phyloP scores from a whole-genome alignment of 2,329 filamentous ascomycete genomes.

The Pseudopyrenochaeta lycopersici region DNA sequence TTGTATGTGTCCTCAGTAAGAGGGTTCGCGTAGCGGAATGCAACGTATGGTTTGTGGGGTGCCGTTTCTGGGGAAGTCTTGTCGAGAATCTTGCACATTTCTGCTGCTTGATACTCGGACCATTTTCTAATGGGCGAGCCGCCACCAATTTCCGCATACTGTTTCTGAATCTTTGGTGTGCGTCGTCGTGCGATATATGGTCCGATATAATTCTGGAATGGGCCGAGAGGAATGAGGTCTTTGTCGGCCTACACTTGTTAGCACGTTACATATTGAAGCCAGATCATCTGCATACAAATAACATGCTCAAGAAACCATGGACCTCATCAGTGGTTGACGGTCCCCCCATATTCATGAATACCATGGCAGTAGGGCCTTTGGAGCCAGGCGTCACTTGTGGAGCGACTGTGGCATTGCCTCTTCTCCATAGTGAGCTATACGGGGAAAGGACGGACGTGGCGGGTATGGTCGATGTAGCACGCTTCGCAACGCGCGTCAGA shows the following conservation, averaged over 20 bases:
- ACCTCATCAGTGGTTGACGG: conserved; percentile 90
- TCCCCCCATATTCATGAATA: conserved; percentile 99
- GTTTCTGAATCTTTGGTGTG: conserved; percentile 95
- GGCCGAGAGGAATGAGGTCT: conserved; percentile 94
- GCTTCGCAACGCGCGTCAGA: conserved; percentile 43
- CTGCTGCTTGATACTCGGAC: conserved; percentile 91
- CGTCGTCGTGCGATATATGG: conserved; percentile 84
- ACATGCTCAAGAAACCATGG: conserved; percentile 83
- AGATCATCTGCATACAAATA: conserved; percentile 90
- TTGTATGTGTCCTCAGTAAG: conserved; percentile 94
- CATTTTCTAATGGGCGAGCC: conserved; percentile 98
- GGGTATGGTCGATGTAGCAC: conserved; percentile 38
- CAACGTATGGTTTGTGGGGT: conserved; percentile 96
- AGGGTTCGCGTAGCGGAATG: conserved; percentile 93
- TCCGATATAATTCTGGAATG: conserved; percentile 88
- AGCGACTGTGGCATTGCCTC: conserved; percentile 65
- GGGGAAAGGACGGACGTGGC: conserved; percentile 38
- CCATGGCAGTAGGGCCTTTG: conserved; percentile 93
- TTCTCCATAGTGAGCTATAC: conserved; percentile 47
- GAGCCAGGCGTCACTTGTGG: conserved; percentile 72
- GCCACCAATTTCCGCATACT: conserved; percentile 93
- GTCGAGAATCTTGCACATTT: conserved; percentile 98
- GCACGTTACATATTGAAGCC: no score
- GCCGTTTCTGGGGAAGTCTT: conserved; percentile 89
- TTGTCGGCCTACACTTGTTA: conserved; percentile 74